Percentiles rank a stretch among this genome's conserved stretches.
Conservation (phyloP, 2,329 filamentous ascomycete species). For the Scortechinia acanthostroma region DNA sequence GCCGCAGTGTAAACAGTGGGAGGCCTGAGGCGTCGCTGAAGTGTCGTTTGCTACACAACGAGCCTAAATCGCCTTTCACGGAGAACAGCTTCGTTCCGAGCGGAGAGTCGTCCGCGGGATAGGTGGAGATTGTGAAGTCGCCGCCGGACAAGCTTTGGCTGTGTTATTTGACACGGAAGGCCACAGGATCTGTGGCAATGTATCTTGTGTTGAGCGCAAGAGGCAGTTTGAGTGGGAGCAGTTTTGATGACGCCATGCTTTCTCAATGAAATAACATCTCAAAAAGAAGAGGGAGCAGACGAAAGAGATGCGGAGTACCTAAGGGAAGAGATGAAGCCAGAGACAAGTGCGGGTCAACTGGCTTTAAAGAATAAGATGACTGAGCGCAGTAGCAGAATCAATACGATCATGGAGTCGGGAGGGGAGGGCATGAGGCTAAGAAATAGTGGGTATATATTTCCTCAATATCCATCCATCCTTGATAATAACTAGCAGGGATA, state of each 20-base stretch:
- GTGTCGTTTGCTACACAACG: constrained; percentile 6
- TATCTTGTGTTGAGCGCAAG: not conserved
- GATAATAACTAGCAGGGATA: no score
- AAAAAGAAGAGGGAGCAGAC: no score
- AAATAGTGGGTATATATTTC: no score
- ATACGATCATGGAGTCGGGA: no score
- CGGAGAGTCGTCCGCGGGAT: not conserved
- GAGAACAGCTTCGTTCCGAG: not conserved
- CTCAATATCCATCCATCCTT: no score
- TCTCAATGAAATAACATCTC: no score
- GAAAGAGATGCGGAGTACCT: no score
- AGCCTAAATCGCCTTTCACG: not conserved
- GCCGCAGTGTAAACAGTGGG: constrained; percentile 10
- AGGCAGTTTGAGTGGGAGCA: not conserved
- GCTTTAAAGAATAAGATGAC: no score
- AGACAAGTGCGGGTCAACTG: no score
- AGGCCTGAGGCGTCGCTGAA: constrained; percentile 10
- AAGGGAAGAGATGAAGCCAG: no score
- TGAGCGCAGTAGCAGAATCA: no score
- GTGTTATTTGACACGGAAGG: not conserved
- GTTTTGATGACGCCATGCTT: not conserved
- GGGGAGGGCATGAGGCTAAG: no score
- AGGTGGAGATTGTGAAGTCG: not conserved
- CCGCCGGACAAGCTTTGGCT: not conserved
- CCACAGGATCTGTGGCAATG: not conserved